Base-by-base conservation (phyloP, 2,329 filamentous ascomycete species). In the Pseudocercospora ulei region DNA sequence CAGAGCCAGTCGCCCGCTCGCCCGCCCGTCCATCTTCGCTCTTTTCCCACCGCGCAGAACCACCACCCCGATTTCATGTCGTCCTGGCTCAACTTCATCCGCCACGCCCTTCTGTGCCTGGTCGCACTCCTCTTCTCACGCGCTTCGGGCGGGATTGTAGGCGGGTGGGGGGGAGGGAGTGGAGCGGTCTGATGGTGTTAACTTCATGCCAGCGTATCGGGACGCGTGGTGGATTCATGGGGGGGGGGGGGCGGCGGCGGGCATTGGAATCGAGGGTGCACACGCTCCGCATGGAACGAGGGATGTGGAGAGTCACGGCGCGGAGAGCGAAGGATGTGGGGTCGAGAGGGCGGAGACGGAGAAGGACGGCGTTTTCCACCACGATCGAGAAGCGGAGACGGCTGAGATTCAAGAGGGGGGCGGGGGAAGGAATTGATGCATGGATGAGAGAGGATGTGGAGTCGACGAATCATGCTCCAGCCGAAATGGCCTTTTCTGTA, bases 181-280 rank as follows among this genome's bases (percentile, higher is more conserved):
- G n/a, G n/a, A n/a, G n/a, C n/a, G n/a, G n/a, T n/a, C n/a, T n/a
- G n/a, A n/a, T n/a, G n/a, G n/a, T n/a, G 66, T 72, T 14, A 85
- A 85, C 60, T 82, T 82, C 49, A 64, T 76, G 3, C 75, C 77
- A 0, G 61, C 66, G 2, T 84, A 85, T 55, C 65, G 70, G 20
- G 63, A 71, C 38, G 72, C 76, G n/a, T n/a, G n/a, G n/a, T n/a
- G n/a, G n/a, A n/a, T n/a, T n/a, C n/a, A n/a, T 0, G 73, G 77
- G 2, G 80, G 85, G 54, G 66, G 62, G 40, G 63, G 71, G n/a
- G 50, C 54, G 18, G 49, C 50, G n/a, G 49, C 52, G 17, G 30
- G 23, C n/a, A 33, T 33, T 23, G 30, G 30, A 14, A 9, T 33
- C 5, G 23, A 33, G 18, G 9, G 23, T 9, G 11, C n/a, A 6